Conservation (phyloP, 352 stramenopile genomes). For the Pythium angustatum region DNA sequence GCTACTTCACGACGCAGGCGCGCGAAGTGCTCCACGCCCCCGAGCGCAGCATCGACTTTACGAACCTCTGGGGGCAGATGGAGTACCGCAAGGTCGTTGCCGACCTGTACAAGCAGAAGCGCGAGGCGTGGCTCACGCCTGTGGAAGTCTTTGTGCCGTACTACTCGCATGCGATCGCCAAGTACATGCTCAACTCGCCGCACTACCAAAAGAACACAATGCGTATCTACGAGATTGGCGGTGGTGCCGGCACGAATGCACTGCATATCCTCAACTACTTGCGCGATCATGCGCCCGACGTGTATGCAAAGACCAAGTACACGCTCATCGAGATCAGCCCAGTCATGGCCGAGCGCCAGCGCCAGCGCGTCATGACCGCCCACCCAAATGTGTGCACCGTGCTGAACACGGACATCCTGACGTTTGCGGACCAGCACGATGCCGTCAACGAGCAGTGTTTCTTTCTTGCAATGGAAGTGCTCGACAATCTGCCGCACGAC, state of each 20-base stretch:
- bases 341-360: constrained; percentile 83
- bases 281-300: constrained; percentile 58
- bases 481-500: constrained; percentile 92
- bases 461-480: constrained; percentile 86
- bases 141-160: constrained; percentile 88
- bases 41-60: constrained; percentile 64
- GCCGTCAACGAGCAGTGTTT: constrained; percentile 62
- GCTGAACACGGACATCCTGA: constrained; percentile 83
- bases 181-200: constrained; percentile 85
- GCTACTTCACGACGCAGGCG: constrained; percentile 81
- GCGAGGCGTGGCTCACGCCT: constrained; percentile 89
- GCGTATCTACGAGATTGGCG: constrained; percentile 87
- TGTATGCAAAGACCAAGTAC: constrained; percentile 85
- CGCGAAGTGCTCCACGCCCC: constrained; percentile 78
- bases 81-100: constrained; percentile 72
- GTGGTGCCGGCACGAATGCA: constrained; percentile 87
- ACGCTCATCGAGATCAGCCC: constrained; percentile 90
- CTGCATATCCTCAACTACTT: constrained; percentile 90
- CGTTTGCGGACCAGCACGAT: constrained; percentile 60
- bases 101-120: constrained; percentile 64
- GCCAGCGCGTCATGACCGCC: constrained; percentile 45
- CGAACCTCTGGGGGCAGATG: constrained; percentile 67
- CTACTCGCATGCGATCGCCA: constrained; percentile 87
- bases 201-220: constrained; percentile 35
- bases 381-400: constrained; percentile 74